phyloP scores from a whole-genome alignment of 306 rosid species.

The Begonia fuchsioides region DNA sequence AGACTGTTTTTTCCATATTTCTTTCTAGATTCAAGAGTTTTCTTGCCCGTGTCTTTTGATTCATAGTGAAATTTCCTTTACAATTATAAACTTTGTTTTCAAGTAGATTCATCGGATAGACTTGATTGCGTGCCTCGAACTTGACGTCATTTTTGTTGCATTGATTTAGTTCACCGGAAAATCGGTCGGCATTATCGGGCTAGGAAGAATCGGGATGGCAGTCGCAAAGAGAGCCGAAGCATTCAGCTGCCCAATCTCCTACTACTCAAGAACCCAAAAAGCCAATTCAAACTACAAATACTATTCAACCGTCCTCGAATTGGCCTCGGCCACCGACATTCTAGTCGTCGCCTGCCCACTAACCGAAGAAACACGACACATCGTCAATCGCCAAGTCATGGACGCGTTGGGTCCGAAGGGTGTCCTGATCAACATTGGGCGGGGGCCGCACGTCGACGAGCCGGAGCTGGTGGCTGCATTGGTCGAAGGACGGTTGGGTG shows the following conservation, averaged over 20 bases:
- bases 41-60: too few species aligned
- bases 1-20: too few species aligned
- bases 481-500: constrained; percentile 63
- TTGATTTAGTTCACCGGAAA: background rate
- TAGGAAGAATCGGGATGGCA: constrained; percentile 68
- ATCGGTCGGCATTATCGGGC: constrained; percentile 43
- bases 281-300: constrained; percentile 37
- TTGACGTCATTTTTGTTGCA: background rate
- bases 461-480: constrained; percentile 49
- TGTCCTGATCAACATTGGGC: constrained; percentile 52
- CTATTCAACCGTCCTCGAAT: constrained; percentile 49
- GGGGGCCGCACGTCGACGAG: constrained; percentile 73
- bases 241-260: constrained; percentile 45
- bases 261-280: constrained; percentile 46
- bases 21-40: too few species aligned
- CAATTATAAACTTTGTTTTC: too few species aligned
- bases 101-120: too few species aligned
- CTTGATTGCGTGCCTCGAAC: too few species aligned
- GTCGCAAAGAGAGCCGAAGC: constrained; percentile 68
- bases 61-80: too few species aligned
- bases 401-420: constrained; percentile 68
- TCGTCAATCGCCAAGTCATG: constrained; percentile 50
- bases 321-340: constrained; percentile 51
- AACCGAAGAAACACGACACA: constrained; percentile 41
- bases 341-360: constrained; percentile 63